Evolutionary conservation across 495 filamentous ascomycete genomes (phyloP).

Genomic region (Chaetomium cochliodes): DNA sequence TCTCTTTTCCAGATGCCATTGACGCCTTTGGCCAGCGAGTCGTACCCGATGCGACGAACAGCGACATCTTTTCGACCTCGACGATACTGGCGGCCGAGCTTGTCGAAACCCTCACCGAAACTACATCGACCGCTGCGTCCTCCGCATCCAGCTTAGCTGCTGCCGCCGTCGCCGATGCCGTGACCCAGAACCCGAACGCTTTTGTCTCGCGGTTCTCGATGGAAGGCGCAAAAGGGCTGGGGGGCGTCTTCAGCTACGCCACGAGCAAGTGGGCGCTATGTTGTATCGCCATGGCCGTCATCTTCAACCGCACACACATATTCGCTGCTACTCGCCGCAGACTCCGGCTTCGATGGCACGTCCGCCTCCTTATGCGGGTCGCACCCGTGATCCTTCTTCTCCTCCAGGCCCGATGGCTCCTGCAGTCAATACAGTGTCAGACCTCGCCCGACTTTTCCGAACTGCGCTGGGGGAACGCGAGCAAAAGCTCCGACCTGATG

Average conservation of each 20-base stretch:
- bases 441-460: conserved; percentile 73
- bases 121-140: conserved; percentile 27
- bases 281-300: conserved; percentile 78
- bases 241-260: conserved; percentile 85
- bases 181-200: conserved; percentile 40
- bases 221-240: conserved; percentile 59
- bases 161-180: conserved; percentile 33
- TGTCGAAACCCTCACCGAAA: conserved; percentile 28
- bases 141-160: conserved; percentile 15
- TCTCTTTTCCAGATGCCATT: conserved; percentile 60
- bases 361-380: conserved; percentile 70
- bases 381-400: conserved; percentile 73
- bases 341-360: conserved; percentile 65
- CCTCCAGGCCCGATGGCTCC: conserved; percentile 62
- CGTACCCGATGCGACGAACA: conserved; percentile 57
- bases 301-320: conserved; percentile 88
- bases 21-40: conserved; percentile 61
- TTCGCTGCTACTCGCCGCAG: conserved; percentile 85
- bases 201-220: conserved; percentile 50
- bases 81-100: conserved; percentile 30
- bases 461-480: conserved; percentile 70
- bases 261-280: conserved; percentile 91
- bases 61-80: conserved; percentile 37
- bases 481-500: conserved; percentile 66
- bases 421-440: conserved; percentile 90